These are phyloP conservation scores for Lepidium sativum DNA, from an alignment of 345 rosid genomes.

Conservation along the genomic window DNA sequence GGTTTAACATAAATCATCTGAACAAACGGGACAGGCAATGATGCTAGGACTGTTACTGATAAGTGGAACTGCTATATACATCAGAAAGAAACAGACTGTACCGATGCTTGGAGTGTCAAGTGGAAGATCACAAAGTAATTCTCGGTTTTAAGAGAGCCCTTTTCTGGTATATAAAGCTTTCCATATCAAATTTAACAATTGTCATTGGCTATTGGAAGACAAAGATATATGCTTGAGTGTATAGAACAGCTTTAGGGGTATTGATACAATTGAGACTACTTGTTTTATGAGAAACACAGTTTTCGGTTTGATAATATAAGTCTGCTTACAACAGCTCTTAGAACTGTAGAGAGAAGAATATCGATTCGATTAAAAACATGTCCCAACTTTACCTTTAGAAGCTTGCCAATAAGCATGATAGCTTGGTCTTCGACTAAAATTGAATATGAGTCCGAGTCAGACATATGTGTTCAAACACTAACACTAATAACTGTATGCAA, in stretches of 20 bases:
- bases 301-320: background rate
- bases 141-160: constrained; percentile 40
- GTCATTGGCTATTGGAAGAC: background rate
- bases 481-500: too few relatives aligned
- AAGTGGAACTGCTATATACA: constrained; percentile 61
- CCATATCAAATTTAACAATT: background rate
- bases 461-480: too few relatives aligned
- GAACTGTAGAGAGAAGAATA: background rate
- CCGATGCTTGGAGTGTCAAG: constrained; percentile 48
- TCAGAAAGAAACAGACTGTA: constrained; percentile 42
- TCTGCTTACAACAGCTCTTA: background rate
- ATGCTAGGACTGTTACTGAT: constrained; percentile 43
- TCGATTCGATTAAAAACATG: background rate
- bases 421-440: background rate
- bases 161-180: constrained; percentile 11
- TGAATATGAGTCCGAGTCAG: too few relatives aligned
- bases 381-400: background rate
- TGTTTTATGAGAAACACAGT: background rate
- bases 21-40: constrained; percentile 39
- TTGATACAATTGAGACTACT: background rate
- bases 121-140: constrained; percentile 51
- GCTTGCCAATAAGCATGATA: background rate
- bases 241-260: constrained; percentile 1
- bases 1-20: background rate
- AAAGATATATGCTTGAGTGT: background rate